Conservation (phyloP, 2,329 filamentous ascomycete species). For the Beauveria asiatica region DNA sequence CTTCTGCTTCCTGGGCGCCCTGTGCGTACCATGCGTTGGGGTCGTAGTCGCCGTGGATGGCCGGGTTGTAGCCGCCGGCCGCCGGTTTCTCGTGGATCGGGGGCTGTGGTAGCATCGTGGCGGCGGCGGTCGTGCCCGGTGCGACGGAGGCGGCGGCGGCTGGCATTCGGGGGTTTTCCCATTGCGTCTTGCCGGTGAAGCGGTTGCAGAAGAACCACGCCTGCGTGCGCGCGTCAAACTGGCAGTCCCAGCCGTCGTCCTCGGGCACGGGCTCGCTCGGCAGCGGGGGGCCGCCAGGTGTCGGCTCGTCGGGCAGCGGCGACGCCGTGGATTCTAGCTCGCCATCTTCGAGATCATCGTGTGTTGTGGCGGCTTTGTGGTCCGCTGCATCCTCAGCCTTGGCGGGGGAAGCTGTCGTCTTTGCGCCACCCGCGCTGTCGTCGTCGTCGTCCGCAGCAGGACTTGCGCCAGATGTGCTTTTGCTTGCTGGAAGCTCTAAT, state of each 20-base stretch:
- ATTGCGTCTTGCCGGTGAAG: slow-evolving; percentile 66
- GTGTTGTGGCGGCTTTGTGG: background rate
- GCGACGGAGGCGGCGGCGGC: slow-evolving; percentile 22
- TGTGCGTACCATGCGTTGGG: slow-evolving; percentile 91
- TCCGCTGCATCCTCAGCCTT: background rate
- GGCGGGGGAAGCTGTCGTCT: background rate
- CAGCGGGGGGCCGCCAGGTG: slow-evolving; percentile 23
- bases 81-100: slow-evolving; percentile 31
- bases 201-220: slow-evolving; percentile 82
- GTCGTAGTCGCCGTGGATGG: slow-evolving; percentile 94
- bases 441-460: background rate
- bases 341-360: slow-evolving; percentile 16
- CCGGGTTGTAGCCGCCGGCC: slow-evolving; percentile 82
- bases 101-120: slow-evolving; percentile 21
- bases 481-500: background rate
- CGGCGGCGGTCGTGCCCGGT: slow-evolving; percentile 9
- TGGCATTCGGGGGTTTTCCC: slow-evolving; percentile 77
- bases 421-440: background rate
- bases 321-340: slow-evolving; percentile 21
- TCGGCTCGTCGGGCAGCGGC: slow-evolving; percentile 28
- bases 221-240: slow-evolving; percentile 62
- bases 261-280: slow-evolving; percentile 44
- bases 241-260: slow-evolving; percentile 70
- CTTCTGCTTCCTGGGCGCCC: slow-evolving; percentile 25
- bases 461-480: background rate